Evolutionary conservation across 2,329 filamentous ascomycete species (phyloP).

Genomic region (Aspergillus fischeri): DNA sequence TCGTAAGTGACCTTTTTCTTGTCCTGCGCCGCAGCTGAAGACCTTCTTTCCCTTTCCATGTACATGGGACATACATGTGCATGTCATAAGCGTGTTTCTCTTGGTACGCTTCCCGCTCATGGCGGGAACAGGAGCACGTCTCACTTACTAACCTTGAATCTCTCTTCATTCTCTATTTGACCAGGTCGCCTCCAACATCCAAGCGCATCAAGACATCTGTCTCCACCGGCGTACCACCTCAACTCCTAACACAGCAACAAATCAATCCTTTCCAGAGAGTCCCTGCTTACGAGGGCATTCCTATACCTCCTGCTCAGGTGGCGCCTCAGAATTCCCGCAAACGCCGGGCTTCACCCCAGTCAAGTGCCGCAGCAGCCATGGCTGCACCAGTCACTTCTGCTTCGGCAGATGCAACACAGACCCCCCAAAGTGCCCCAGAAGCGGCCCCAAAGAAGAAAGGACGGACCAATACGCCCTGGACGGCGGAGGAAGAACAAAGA

Average conservation of each 20-base stretch:
- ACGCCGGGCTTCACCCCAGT: constrained; percentile 39
- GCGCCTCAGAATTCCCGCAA: constrained; percentile 41
- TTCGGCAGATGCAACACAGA: constrained; percentile 27
- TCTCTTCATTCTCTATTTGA: constrained; percentile 6
- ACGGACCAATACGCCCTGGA: constrained; percentile 98
- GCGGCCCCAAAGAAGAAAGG: constrained; percentile 68
- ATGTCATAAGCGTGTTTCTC: background rate
- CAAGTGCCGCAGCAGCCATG: constrained; percentile 35
- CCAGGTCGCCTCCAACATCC: constrained; percentile 39
- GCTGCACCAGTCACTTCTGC: constrained; percentile 27
- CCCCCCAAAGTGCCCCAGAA: constrained; percentile 23
- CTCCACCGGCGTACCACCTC: constrained; percentile 31
- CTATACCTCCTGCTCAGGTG: constrained; percentile 36
- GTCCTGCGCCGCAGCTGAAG: constrained; percentile 6
- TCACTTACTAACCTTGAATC: constrained; percentile 3
- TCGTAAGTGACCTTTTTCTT: constrained; percentile 33
- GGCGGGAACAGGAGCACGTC: background rate
- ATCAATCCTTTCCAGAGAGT: constrained; percentile 33
- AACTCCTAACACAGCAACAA: constrained; percentile 38
- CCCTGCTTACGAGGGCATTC: constrained; percentile 35
- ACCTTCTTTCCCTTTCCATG: background rate
- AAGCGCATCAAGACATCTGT: constrained; percentile 41
- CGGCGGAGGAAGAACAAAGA: constrained; percentile 84
- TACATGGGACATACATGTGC: background rate
- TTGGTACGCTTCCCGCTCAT: background rate